Conservation (phyloP, 768 basidiomycete species). For the Hygrophorus russula region DNA sequence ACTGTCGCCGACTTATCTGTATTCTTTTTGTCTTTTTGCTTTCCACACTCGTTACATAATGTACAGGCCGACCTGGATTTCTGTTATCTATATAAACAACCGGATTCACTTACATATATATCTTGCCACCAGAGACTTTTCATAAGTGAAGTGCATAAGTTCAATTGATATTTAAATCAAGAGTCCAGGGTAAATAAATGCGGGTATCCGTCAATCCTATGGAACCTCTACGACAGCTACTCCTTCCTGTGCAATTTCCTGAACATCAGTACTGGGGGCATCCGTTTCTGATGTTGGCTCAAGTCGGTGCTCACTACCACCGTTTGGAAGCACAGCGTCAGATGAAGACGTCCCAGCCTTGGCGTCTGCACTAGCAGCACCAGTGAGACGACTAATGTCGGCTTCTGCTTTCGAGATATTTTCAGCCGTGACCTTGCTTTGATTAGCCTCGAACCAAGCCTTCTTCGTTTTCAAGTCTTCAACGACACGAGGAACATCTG, state of each 20-base stretch:
- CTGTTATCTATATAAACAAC: conserved; percentile 14
- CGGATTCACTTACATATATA: no score
- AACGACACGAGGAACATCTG: conserved; percentile 74
- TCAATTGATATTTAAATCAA: no score
- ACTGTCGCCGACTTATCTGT: conserved; percentile 1
- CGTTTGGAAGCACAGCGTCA: background rate
- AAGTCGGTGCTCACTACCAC: no score
- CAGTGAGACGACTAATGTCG: conserved; percentile 53
- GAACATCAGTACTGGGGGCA: no score
- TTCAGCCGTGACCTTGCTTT: conserved; percentile 66
- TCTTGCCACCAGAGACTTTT: no score
- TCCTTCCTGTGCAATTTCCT: no score
- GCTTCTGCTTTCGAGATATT: conserved; percentile 74
- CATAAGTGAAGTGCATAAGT: no score
- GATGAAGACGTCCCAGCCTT: conserved; percentile 14
- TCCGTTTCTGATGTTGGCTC: no score
- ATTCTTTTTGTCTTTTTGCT: conserved; percentile 1
- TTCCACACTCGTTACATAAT: conserved; percentile 4
- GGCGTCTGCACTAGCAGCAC: conserved; percentile 24
- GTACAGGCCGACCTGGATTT: conserved; percentile 10
- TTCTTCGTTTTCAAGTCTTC: conserved; percentile 92
- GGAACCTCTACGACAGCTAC: conserved; percentile 10
- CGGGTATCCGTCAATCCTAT: conserved; percentile 9
- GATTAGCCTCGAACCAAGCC: conserved; percentile 91
- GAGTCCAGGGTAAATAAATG: conserved; percentile 9